These are phyloP conservation scores for Wickerhamomyces silvicola DNA, from an alignment of 805 yeast species.

Conservation along the genomic window DNA sequence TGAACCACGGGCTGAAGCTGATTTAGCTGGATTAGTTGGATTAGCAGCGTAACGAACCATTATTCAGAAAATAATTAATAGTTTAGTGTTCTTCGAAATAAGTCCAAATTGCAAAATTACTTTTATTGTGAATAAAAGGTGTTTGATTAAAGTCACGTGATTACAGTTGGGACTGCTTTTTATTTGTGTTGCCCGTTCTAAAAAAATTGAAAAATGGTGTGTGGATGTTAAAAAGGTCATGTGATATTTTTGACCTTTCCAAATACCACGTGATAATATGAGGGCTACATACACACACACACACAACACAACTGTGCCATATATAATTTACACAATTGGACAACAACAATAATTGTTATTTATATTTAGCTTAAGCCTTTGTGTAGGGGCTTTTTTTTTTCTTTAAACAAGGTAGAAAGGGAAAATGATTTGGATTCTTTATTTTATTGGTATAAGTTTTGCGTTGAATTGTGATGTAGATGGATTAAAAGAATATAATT, in stretches of 20 bases:
- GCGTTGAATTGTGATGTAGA: slow-evolving; percentile 18
- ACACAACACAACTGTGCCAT: no score
- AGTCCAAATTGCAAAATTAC: neutral
- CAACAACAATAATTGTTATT: no score
- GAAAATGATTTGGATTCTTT: no score
- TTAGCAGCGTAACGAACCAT: slow-evolving; percentile 99
- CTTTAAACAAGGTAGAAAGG: no score
- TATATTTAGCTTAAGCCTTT: no score
- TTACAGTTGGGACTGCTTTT: neutral
- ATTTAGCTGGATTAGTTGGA: slow-evolving; percentile 98
- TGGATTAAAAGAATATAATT: slow-evolving; percentile 12
- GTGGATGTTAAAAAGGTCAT: slow-evolving; percentile 2
- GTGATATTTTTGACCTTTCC: no score
- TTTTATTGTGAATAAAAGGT: neutral
- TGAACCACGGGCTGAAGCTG: slow-evolving; percentile 99
- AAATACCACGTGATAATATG: neutral
- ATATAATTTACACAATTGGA: no score
- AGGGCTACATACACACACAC: no score
- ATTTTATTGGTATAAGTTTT: neutral
- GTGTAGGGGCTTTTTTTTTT: no score
- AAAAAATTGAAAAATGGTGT: slow-evolving; percentile 8
- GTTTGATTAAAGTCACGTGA: neutral
- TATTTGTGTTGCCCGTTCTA: neutral
- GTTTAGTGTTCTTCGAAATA: neutral
- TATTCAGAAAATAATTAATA: slow-evolving; percentile 17